A percentile compares a stretch with the other conserved stretches of the same genome.
These are phyloP conservation scores for Paracoccidioides lutzii DNA, from an alignment of 2,329 filamentous ascomycete genomes.

Conservation along the genomic window DNA sequence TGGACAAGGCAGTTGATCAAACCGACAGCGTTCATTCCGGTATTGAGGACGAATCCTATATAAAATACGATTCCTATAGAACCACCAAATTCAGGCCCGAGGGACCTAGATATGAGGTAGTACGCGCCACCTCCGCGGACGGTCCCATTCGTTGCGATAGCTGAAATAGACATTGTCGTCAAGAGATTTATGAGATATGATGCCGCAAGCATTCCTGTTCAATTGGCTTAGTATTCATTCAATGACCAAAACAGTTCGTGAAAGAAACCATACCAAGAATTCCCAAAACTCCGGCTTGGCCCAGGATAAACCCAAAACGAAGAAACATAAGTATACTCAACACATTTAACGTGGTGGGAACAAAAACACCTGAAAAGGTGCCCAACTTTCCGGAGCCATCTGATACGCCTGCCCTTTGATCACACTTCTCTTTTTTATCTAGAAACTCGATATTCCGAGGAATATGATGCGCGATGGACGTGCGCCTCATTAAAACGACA, in stretches of 20 bases:
- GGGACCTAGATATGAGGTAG: slow-evolving; percentile 72
- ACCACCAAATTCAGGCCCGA: slow-evolving; percentile 80
- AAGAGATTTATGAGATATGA: slow-evolving; percentile 76
- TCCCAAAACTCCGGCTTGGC: slow-evolving; percentile 64
- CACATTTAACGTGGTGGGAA: slow-evolving; percentile 80
- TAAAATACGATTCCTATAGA: slow-evolving; percentile 83
- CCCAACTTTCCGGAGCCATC: slow-evolving; percentile 51
- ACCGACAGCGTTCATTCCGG: slow-evolving; percentile 76
- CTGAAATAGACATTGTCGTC: slow-evolving; percentile 73
- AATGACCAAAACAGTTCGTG: background rate
- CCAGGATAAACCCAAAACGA: slow-evolving; percentile 72
- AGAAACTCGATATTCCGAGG: slow-evolving; percentile 9
- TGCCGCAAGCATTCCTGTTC: slow-evolving; percentile 45
- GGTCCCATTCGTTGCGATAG: slow-evolving; percentile 80
- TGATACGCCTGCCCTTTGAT: slow-evolving; percentile 15
- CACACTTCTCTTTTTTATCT: slow-evolving; percentile 22
- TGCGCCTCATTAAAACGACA: slow-evolving; percentile 5
- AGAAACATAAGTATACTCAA: slow-evolving; percentile 87
- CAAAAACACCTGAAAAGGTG: slow-evolving; percentile 66
- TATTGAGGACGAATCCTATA: slow-evolving; percentile 78
- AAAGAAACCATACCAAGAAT: slow-evolving; percentile 53
- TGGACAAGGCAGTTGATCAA: slow-evolving; percentile 69
- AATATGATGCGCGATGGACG: slow-evolving; percentile 10
- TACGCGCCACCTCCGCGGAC: slow-evolving; percentile 80
- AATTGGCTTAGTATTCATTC: slow-evolving; percentile 11